Evolutionary conservation across 148 eudicot genomes (phyloP).

Genomic region (Bassia scoparia): DNA sequence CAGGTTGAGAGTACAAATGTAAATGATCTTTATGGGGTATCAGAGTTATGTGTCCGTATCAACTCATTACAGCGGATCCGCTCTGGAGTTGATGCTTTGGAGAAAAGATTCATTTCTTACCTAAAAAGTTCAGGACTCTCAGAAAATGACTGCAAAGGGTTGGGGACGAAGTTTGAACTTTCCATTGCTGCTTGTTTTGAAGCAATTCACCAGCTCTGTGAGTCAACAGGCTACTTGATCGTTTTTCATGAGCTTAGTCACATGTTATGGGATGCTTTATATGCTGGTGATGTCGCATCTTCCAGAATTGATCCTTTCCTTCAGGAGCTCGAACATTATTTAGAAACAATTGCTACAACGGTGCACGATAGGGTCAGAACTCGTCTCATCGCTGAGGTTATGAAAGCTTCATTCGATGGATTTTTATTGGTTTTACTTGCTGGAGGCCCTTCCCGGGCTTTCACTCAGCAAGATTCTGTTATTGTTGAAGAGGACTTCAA

Average conservation of each 20-base stretch:
- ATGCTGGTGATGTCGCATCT: slow-evolving; percentile 60
- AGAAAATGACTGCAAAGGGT: slow-evolving; percentile 30
- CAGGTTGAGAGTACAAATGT: slow-evolving; percentile 40
- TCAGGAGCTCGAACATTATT: slow-evolving; percentile 58
- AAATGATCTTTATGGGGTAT: slow-evolving; percentile 45
- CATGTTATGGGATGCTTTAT: slow-evolving; percentile 62
- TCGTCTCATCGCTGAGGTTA: slow-evolving; percentile 69
- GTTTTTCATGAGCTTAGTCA: slow-evolving; percentile 63
- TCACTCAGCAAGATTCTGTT: slow-evolving; percentile 46
- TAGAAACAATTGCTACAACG: slow-evolving; percentile 63
- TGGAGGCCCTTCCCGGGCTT: slow-evolving; percentile 89
- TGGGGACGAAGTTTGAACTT: slow-evolving; percentile 48
- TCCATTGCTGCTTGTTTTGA: slow-evolving; percentile 67
- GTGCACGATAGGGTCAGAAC: slow-evolving; percentile 75
- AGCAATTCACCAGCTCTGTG: slow-evolving; percentile 64
- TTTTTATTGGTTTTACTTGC: slow-evolving; percentile 80
- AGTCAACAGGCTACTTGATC: slow-evolving; percentile 61
- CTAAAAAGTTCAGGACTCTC: slow-evolving; percentile 46
- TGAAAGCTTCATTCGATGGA: slow-evolving; percentile 89
- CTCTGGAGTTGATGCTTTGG: slow-evolving; percentile 54
- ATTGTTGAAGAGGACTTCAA: slow-evolving; percentile 72
- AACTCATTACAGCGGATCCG: slow-evolving; percentile 70
- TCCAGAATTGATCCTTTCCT: slow-evolving; percentile 72
- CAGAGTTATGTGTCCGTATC: slow-evolving; percentile 74
- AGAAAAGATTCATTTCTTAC: slow-evolving; percentile 49